phyloP scores from a whole-genome alignment of 2,329 filamentous ascomycete genomes.

The Penicillium sumatraense region DNA sequence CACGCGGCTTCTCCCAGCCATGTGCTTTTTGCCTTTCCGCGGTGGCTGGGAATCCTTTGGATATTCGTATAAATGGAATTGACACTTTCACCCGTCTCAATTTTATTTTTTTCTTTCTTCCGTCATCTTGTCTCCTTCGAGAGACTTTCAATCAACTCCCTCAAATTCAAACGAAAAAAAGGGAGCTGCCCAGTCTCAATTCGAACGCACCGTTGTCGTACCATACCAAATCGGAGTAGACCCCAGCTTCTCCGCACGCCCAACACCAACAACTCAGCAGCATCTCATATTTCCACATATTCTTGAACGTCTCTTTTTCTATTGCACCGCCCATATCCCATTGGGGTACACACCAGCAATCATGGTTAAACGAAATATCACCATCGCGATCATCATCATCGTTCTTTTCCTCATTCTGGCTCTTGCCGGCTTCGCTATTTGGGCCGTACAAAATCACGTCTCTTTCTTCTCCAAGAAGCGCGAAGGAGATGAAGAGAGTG shows the following conservation, averaged over 20 bases:
- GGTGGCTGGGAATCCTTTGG: conserved; percentile 28
- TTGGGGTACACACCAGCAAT: conserved; percentile 16
- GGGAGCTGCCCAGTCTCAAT: not conserved
- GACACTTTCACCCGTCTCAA: too few species aligned
- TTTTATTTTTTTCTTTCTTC: conserved; percentile 7
- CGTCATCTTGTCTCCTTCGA: not conserved
- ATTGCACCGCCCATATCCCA: not conserved
- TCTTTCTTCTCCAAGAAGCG: conserved; percentile 35
- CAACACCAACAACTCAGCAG: not conserved
- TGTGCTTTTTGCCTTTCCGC: not conserved
- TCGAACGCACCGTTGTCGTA: not conserved
- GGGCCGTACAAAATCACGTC: conserved; percentile 38
- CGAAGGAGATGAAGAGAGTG: conserved; percentile 38
- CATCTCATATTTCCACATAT: not conserved
- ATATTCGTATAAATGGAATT: conserved; percentile 20
- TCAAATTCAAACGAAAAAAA: not conserved
- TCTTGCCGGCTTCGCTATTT: conserved; percentile 45
- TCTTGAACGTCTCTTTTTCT: too few species aligned
- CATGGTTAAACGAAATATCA: conserved; percentile 52
- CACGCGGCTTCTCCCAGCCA: conserved; percentile 23
- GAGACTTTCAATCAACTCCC: not conserved
- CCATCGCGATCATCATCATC: conserved; percentile 57
- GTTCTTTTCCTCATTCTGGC: conserved; percentile 53
- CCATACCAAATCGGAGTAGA: not conserved
- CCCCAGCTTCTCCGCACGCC: not conserved